phyloP scores from a whole-genome alignment of 2,329 filamentous ascomycete genomes.

The Neonectria neomacrospora region DNA sequence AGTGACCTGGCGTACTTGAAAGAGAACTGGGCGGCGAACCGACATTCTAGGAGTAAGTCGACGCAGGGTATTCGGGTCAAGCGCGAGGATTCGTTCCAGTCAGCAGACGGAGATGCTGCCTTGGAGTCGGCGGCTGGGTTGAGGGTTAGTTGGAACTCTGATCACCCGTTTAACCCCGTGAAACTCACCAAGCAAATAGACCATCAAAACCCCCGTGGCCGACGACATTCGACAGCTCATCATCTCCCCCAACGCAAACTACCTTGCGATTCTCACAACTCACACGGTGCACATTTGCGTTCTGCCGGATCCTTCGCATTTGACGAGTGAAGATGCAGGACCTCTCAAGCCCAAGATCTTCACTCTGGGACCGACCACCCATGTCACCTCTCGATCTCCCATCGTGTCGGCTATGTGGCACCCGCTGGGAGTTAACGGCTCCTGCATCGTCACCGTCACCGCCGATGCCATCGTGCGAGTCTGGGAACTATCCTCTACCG shows the following conservation, averaged over 20 bases:
- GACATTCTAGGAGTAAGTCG: constrained; percentile 45
- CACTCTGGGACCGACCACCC: constrained; percentile 90
- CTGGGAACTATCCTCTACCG: constrained; percentile 88
- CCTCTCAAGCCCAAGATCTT: constrained; percentile 86
- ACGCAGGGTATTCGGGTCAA: constrained; percentile 56
- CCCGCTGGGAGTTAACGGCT: constrained; percentile 84
- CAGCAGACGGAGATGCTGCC: constrained; percentile 49
- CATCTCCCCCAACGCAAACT: constrained; percentile 84
- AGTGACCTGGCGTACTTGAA: constrained; percentile 85
- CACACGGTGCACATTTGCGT: constrained; percentile 90
- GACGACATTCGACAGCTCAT: constrained; percentile 86
- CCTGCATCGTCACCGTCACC: constrained; percentile 88
- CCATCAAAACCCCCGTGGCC: constrained; percentile 80
- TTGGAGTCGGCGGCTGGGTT: constrained; percentile 44
- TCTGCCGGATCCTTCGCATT: constrained; percentile 82
- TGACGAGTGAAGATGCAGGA: constrained; percentile 73
- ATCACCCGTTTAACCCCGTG: neutral
- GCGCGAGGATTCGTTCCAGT: constrained; percentile 57
- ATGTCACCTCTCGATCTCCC: constrained; percentile 86
- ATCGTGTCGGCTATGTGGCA: constrained; percentile 91
- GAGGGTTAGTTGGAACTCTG: constrained; percentile 46
- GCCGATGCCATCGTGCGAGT: constrained; percentile 87
- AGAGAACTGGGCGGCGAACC: constrained; percentile 59
- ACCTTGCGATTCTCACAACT: constrained; percentile 85
- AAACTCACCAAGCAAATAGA: constrained; percentile 56